A percentile compares a stretch with the other conserved stretches of the same genome.
Conservation (phyloP, 306 rosid species). For the Quercus dentata region DNA sequence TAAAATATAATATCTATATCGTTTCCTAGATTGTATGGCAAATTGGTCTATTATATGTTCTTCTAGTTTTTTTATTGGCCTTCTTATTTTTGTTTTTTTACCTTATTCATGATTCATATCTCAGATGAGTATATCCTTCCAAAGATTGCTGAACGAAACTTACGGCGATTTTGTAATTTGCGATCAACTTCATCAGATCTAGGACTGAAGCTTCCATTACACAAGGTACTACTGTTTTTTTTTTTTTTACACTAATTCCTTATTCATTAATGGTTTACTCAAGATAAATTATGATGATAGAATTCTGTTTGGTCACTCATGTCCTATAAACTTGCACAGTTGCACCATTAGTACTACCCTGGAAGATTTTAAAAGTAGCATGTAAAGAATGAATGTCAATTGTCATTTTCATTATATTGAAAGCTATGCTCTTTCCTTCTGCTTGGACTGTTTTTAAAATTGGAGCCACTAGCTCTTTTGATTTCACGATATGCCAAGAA, state of each 20-base stretch:
- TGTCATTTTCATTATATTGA: conserved; percentile 4
- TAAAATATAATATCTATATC: neutral
- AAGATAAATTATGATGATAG: neutral
- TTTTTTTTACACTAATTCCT: neutral
- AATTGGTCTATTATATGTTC: neutral
- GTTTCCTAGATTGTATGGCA: neutral
- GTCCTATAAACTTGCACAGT: neutral
- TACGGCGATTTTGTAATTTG: conserved; percentile 65
- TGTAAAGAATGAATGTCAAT: neutral
- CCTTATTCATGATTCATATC: conserved; percentile 27
- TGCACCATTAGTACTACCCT: neutral
- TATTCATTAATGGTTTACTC: neutral
- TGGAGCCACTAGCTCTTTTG: neutral
- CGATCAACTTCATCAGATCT: conserved; percentile 52
- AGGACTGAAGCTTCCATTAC: conserved; percentile 58
- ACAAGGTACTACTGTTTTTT: conserved; percentile 38
- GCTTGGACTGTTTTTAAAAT: neutral
- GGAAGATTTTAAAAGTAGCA: neutral
- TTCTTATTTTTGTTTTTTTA: neutral
- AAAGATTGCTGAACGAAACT: conserved; percentile 70
- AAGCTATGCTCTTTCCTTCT: neutral
- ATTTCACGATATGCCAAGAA: neutral
- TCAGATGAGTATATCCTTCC: conserved; percentile 81
- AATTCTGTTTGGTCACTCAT: neutral
- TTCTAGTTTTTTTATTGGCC: neutral